Percentiles rank a stretch among this genome's conserved stretches.
These are phyloP conservation scores for Isochrysis galbana DNA, from an alignment of 78 protist species.

Conservation along the genomic window DNA sequence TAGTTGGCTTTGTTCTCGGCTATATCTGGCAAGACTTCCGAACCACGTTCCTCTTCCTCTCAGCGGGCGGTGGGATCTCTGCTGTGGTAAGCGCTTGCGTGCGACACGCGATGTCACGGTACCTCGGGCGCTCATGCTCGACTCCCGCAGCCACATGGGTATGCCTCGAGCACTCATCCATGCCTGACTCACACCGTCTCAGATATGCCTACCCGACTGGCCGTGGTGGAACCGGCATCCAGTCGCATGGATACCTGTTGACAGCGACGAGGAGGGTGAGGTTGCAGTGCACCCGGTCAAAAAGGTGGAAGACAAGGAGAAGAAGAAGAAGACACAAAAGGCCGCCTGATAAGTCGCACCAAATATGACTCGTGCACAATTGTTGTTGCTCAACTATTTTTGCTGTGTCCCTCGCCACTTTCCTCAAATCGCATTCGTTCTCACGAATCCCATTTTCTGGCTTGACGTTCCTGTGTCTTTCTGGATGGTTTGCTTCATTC, in stretches of 20 bases:
- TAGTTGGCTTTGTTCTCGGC: not conserved
- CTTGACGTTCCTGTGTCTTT: no score
- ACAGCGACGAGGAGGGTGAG: not conserved
- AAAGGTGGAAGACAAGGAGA: not conserved
- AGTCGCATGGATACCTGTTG: not conserved
- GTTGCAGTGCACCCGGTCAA: not conserved
- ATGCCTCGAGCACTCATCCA: not conserved
- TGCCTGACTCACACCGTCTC: not conserved
- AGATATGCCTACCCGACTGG: constrained; percentile 20
- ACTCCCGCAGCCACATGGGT: not conserved
- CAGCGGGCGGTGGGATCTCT: not conserved
- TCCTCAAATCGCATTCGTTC: no score
- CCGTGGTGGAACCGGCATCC: constrained; percentile 30
- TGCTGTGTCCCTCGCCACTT: no score
- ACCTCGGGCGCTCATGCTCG: not conserved
- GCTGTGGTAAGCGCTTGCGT: not conserved
- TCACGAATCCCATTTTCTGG: no score
- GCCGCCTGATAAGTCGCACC: not conserved
- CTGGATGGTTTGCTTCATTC: no score
- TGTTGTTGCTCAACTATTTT: no score
- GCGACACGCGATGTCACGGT: not conserved
- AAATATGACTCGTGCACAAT: no score
- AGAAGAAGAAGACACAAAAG: not conserved
- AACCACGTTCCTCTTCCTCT: not conserved
- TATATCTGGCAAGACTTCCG: not conserved